These are phyloP conservation scores for Suillus clintonianus DNA, from an alignment of 768 basidiomycete genomes.

Conservation along the genomic window DNA sequence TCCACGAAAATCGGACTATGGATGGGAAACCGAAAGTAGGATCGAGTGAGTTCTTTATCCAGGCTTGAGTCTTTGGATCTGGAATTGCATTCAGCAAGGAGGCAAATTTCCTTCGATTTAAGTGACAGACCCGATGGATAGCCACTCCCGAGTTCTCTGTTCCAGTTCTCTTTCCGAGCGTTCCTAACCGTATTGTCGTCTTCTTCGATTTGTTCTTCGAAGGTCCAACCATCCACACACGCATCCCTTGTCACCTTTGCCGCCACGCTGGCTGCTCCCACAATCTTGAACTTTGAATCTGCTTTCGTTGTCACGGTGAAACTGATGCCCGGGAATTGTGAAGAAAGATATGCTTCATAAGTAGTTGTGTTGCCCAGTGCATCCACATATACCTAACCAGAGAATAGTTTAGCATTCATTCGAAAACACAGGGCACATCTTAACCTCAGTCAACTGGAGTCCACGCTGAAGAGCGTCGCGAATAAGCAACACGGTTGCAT, in stretches of 20 bases:
- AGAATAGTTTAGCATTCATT: background rate
- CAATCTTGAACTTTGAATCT: conserved; percentile 95
- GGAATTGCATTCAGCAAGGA: conserved; percentile 1
- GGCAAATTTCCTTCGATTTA: background rate
- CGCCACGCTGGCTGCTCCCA: conserved; percentile 96
- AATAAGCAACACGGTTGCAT: conserved; percentile 89
- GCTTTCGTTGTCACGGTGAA: conserved; percentile 94
- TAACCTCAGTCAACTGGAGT: conserved; percentile 76
- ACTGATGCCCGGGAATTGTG: conserved; percentile 76
- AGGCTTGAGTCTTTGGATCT: conserved; percentile 93
- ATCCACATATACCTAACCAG: conserved; percentile 85
- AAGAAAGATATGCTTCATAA: conserved; percentile 83
- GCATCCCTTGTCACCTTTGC: conserved; percentile 96
- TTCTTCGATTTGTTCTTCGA: conserved; percentile 54
- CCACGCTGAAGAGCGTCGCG: conserved; percentile 81
- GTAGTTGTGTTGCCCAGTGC: conserved; percentile 86
- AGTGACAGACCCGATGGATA: conserved; percentile 77
- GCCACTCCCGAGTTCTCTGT: conserved; percentile 66
- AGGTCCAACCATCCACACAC: conserved; percentile 85
- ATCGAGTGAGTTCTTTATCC: conserved; percentile 76
- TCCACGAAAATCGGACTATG: conserved; percentile 93
- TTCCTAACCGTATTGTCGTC: background rate
- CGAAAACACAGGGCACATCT: background rate
- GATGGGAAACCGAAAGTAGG: conserved; percentile 92
- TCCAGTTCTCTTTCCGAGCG: conserved; percentile 28